Evolutionary conservation across 2,329 filamentous ascomycete genomes (phyloP).

Genomic region (Volutella citrinella): DNA sequence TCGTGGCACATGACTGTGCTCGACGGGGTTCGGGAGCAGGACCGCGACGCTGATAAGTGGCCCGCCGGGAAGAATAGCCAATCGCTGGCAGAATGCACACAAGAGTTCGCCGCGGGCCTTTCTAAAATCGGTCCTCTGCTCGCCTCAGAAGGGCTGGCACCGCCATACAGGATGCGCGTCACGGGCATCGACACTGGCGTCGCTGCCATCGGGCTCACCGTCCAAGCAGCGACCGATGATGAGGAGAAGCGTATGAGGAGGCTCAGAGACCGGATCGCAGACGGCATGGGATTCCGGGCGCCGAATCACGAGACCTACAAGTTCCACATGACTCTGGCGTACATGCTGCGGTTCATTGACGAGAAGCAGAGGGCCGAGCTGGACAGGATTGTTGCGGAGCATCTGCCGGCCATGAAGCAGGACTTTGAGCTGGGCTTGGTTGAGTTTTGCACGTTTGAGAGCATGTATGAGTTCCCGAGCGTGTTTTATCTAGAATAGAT

Average conservation of each 20-base stretch:
- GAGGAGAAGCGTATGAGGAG: conserved; percentile 19
- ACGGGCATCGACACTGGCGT: conserved; percentile 4
- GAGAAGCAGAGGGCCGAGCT: conserved; percentile 13
- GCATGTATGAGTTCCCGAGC: conserved; percentile 17
- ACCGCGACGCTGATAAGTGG: conserved; percentile 18
- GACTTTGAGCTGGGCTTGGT: conserved; percentile 19
- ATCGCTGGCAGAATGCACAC: conserved; percentile 11
- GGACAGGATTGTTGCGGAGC: conserved; percentile 10
- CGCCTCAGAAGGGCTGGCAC: conserved; percentile 11
- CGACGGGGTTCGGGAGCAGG: conserved; percentile 16
- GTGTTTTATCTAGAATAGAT: conserved; percentile 16
- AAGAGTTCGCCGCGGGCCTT: conserved; percentile 10
- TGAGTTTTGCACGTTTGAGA: conserved; percentile 23
- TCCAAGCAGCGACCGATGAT: conserved; percentile 16
- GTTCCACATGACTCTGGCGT: conserved; percentile 22
- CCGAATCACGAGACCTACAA: conserved; percentile 20
- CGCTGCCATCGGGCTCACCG: conserved; percentile 13
- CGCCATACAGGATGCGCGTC: conserved; percentile 14
- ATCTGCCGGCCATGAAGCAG: conserved; percentile 9
- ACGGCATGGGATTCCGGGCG: conserved; percentile 14
- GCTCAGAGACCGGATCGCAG: conserved; percentile 16
- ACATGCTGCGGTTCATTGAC: conserved; percentile 17
- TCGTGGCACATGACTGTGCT: conserved; percentile 24
- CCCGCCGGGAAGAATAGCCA: conserved; percentile 11
- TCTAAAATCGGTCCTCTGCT: conserved; percentile 6